These are phyloP conservation scores for Fusarium sacchari DNA, from an alignment of 2,329 filamentous ascomycete genomes.

Conservation along the genomic window DNA sequence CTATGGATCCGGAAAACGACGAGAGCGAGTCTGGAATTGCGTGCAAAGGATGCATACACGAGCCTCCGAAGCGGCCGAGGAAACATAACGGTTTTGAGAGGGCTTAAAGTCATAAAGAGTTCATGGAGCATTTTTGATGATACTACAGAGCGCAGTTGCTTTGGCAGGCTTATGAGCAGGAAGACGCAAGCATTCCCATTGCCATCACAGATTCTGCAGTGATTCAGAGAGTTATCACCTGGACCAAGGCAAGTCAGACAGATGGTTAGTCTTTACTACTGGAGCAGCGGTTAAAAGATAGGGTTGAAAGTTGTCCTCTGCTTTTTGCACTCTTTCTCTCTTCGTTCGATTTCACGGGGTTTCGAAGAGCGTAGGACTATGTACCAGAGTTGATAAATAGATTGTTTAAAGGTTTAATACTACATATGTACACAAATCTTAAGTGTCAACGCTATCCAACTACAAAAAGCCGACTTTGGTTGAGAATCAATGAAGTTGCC, in stretches of 20 bases:
- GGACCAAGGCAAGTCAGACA: rapidly evolving
- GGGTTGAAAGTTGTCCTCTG: background rate
- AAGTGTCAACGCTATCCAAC: background rate
- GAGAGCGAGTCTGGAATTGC: background rate
- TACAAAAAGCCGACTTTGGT: rapidly evolving
- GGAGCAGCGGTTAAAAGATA: rapidly evolving
- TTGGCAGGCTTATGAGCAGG: background rate
- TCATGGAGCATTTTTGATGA: background rate
- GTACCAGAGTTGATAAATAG: background rate
- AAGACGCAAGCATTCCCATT: background rate
- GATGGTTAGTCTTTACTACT: background rate
- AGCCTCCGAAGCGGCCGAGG: background rate
- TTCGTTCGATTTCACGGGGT: background rate
- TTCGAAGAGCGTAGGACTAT: background rate
- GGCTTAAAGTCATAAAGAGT: background rate
- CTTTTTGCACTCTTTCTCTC: background rate
- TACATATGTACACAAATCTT: background rate
- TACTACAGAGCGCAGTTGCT: background rate
- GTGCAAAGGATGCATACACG: background rate
- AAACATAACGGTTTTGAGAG: background rate
- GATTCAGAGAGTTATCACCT: background rate
- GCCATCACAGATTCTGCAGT: rapidly evolving
- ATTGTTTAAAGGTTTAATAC: background rate
- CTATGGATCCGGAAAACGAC: rapidly evolving
- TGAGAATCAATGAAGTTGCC: rapidly evolving